phyloP scores from a whole-genome alignment of 2,329 filamentous ascomycete species.

The Alternaria brassicicola region DNA sequence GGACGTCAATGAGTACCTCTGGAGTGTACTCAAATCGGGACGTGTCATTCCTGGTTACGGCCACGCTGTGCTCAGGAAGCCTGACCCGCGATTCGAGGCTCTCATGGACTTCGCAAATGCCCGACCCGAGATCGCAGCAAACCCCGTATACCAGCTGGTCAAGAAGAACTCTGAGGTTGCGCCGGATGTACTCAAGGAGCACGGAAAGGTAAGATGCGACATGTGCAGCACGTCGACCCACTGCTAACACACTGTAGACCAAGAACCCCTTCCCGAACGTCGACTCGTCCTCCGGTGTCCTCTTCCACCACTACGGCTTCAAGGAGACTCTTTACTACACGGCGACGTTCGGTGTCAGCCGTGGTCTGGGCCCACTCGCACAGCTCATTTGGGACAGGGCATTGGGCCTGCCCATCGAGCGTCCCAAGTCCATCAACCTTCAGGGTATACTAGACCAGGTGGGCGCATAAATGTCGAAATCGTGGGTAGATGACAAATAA shows the following conservation, averaged over 20 bases:
- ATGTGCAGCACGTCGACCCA: neutral
- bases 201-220: conserved; percentile 71
- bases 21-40: conserved; percentile 89
- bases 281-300: conserved; percentile 87
- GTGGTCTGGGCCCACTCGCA: conserved; percentile 82
- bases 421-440: conserved; percentile 96
- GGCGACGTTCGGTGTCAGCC: conserved; percentile 71
- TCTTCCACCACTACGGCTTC: conserved; percentile 99
- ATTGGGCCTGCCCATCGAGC: conserved; percentile 91
- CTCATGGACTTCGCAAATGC: conserved; percentile 93
- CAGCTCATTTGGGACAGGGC: conserved; percentile 97
- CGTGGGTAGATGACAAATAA: neutral
- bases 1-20: conserved; percentile 88
- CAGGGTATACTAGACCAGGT: conserved; percentile 76
- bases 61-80: conserved; percentile 94
- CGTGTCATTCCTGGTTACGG: conserved; percentile 95
- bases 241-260: conserved; percentile 58
- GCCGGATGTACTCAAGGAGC: conserved; percentile 86
- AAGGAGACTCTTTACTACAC: conserved; percentile 95
- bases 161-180: conserved; percentile 92
- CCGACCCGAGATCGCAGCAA: conserved; percentile 80
- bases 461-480: conserved; percentile 27
- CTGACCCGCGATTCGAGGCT: conserved; percentile 94
- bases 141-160: conserved; percentile 93
- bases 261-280: conserved; percentile 99